A percentile compares a stretch with the other conserved stretches of the same genome.
These are phyloP conservation scores for Yamadazyma ubonensis DNA, from an alignment of 805 yeast species.

Conservation along the genomic window DNA sequence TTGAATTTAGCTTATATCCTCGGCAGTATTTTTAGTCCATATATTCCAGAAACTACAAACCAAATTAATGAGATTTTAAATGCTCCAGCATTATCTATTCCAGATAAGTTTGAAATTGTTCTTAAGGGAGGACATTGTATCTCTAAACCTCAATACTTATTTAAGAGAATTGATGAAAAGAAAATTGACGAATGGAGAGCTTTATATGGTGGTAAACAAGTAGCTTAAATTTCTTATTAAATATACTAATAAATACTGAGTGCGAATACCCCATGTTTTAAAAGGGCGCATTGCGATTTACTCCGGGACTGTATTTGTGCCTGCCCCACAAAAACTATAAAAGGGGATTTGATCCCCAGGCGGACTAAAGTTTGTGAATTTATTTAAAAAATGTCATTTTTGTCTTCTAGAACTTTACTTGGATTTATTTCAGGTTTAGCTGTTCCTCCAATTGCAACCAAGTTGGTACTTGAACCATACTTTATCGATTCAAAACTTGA, in stretches of 20 bases:
- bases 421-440: constrained; percentile 32
- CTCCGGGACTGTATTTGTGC: constrained; percentile 6
- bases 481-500: constrained; percentile 23
- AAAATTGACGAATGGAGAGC: constrained; percentile 84
- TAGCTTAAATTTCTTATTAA: constrained; percentile 13
- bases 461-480: constrained; percentile 25
- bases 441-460: constrained; percentile 31
- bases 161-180: constrained; percentile 87
- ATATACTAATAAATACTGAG: background rate
- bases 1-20: constrained; percentile 83
- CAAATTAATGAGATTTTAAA: constrained; percentile 77
- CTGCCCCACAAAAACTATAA: constrained; percentile 7
- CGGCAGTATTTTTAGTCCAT: constrained; percentile 81
- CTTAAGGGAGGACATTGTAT: constrained; percentile 81
- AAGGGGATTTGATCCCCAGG: constrained; percentile 4
- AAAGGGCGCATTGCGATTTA: constrained; percentile 3
- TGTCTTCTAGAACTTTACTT: constrained; percentile 8
- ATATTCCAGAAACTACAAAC: constrained; percentile 79
- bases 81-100: constrained; percentile 75
- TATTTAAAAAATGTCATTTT: constrained; percentile 7
- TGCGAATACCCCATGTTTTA: constrained; percentile 4
- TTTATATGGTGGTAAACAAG: constrained; percentile 79
- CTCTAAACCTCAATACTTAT: constrained; percentile 87
- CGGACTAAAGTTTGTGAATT: no score
- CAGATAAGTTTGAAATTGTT: constrained; percentile 68